A percentile compares a stretch with the other conserved stretches of the same genome.
Conservation (phyloP, 2,329 filamentous ascomycete species). For the Neofusicoccum ribis region DNA sequence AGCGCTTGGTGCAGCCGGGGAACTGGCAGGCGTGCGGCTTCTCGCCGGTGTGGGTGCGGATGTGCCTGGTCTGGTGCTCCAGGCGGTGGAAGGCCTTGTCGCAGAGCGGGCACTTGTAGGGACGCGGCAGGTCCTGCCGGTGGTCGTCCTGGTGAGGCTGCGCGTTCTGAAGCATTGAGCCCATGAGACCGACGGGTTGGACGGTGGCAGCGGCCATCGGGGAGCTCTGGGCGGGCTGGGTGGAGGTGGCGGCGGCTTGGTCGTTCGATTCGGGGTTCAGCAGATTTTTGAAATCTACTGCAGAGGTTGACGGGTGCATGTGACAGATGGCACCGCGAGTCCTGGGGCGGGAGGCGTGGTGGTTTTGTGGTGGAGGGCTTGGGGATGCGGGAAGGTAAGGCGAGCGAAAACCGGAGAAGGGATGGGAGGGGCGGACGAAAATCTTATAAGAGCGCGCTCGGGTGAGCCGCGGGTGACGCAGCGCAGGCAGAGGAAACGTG, state of each 20-base stretch:
- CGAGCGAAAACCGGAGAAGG: conserved; percentile 36
- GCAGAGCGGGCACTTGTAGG: conserved; percentile 98
- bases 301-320: conserved; percentile 39
- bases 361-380: not conserved
- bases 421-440: conserved; percentile 35
- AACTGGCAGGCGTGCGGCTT: conserved; percentile 97
- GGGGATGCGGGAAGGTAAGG: conserved; percentile 21
- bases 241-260: not conserved
- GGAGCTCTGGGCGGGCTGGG: conserved; percentile 11
- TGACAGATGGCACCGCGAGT: conserved; percentile 26
- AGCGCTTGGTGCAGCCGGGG: conserved; percentile 93
- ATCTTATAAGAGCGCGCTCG: conserved; percentile 32
- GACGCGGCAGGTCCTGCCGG: conserved; percentile 82
- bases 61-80: conserved; percentile 90
- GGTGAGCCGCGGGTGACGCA: conserved; percentile 26
- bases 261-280: conserved; percentile 36
- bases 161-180: conserved; percentile 61
- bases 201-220: conserved; percentile 47
- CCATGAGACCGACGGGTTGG: conserved; percentile 50
- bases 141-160: conserved; percentile 54
- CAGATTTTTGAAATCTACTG: conserved; percentile 40
- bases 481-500: conserved; percentile 23
- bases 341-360: not conserved
- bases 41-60: conserved; percentile 95
- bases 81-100: conserved; percentile 98